phyloP scores from a whole-genome alignment of 2,329 filamentous ascomycete genomes.

The Ceratocystis albifundus region DNA sequence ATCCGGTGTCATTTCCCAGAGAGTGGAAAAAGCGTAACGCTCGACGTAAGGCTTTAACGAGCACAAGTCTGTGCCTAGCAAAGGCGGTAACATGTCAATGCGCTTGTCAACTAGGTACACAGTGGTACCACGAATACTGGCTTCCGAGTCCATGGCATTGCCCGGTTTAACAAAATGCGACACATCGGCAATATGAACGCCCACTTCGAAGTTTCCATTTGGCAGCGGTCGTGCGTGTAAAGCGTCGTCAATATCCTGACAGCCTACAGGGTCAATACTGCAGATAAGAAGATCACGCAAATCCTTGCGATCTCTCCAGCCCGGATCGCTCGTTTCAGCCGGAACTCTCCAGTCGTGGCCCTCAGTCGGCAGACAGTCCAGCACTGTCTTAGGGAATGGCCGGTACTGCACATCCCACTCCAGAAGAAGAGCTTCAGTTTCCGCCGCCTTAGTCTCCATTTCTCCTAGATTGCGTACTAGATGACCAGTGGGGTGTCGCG shows the following conservation, averaged over 20 bases:
- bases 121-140: slow-evolving; percentile 84
- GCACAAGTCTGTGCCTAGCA: slow-evolving; percentile 90
- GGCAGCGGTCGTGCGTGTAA: slow-evolving; percentile 74
- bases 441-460: slow-evolving; percentile 90
- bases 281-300: slow-evolving; percentile 79
- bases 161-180: slow-evolving; percentile 96
- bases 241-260: slow-evolving; percentile 96
- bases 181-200: slow-evolving; percentile 98
- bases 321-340: slow-evolving; percentile 61
- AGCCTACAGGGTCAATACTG: slow-evolving; percentile 92
- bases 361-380: slow-evolving; percentile 83
- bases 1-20: slow-evolving; percentile 79
- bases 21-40: slow-evolving; percentile 70
- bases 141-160: slow-evolving; percentile 94
- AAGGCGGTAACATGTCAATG: slow-evolving; percentile 97
- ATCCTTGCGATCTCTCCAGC: slow-evolving; percentile 78
- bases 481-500: slow-evolving; percentile 82
- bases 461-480: slow-evolving; percentile 89
- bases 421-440: slow-evolving; percentile 85
- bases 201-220: slow-evolving; percentile 91
- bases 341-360: slow-evolving; percentile 93
- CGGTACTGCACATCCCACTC: slow-evolving; percentile 98
- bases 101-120: slow-evolving; percentile 98
- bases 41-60: slow-evolving; percentile 98
- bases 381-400: slow-evolving; percentile 87